These are phyloP conservation scores for Penicillium hesseltinei DNA, from an alignment of 2,329 filamentous ascomycete species.

Conservation along the genomic window DNA sequence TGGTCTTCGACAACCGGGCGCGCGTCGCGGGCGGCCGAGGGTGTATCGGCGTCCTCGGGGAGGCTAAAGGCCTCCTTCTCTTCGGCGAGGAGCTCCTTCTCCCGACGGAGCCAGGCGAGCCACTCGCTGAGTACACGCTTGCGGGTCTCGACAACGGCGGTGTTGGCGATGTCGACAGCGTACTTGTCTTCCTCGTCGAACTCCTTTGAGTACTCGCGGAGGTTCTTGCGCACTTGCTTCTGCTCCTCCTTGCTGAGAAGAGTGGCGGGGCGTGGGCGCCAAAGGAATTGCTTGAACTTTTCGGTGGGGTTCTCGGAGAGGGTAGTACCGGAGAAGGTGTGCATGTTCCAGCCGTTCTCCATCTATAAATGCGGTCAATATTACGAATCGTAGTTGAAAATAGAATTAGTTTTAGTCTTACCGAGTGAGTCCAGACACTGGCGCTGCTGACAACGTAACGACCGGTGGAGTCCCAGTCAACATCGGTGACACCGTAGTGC, in stretches of 20 bases:
- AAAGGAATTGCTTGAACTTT: conserved; percentile 96
- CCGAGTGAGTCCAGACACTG: conserved; percentile 91
- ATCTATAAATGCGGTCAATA: conserved; percentile 59
- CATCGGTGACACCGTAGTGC: conserved; percentile 95
- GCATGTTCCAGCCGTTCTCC: conserved; percentile 98
- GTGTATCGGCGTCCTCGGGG: conserved; percentile 62
- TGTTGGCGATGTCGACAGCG: conserved; percentile 88
- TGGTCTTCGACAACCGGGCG: conserved; percentile 61
- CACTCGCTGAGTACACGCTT: conserved; percentile 83
- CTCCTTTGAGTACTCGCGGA: conserved; percentile 89
- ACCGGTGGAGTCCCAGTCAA: conserved; percentile 97
- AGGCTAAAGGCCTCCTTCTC: conserved; percentile 69
- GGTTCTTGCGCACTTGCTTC: conserved; percentile 96
- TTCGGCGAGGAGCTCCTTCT: conserved; percentile 69
- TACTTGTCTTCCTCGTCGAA: conserved; percentile 96
- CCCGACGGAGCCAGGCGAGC: conserved; percentile 74
- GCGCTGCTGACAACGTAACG: conserved; percentile 92
- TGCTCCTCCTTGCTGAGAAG: conserved; percentile 95
- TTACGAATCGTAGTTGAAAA: conserved; percentile 6
- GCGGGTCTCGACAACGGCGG: conserved; percentile 86
- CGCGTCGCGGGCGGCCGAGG: conserved; percentile 51
- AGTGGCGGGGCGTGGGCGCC: conserved; percentile 88
- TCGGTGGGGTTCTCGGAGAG: conserved; percentile 90
- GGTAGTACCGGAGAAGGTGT: conserved; percentile 89
- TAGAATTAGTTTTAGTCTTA: conserved; percentile 51